These are phyloP conservation scores for Scheffersomyces stipitis DNA, from an alignment of 805 yeast genomes.

Conservation along the genomic window DNA sequence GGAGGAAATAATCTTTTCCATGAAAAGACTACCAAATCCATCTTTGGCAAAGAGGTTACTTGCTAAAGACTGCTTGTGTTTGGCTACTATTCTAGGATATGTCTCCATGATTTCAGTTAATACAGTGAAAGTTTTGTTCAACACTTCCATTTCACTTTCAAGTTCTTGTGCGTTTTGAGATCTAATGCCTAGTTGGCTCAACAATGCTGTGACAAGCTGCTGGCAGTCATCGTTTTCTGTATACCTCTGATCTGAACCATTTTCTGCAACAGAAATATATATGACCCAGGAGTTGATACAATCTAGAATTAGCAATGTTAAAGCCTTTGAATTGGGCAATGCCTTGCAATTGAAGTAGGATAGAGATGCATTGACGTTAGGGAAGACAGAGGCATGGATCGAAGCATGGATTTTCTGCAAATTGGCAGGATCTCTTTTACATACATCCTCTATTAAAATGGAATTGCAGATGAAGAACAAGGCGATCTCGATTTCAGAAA, in stretches of 20 bases:
- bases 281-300: conserved; percentile 37
- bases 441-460: conserved; percentile 52
- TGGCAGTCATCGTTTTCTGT: conserved; percentile 8
- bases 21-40: conserved; percentile 45
- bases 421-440: conserved; percentile 26
- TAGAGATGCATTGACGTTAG: conserved; percentile 17
- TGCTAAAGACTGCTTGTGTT: conserved; percentile 27
- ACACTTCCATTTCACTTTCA: conserved; percentile 9
- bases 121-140: conserved; percentile 25
- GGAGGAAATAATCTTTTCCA: conserved; percentile 29
- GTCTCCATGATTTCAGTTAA: conserved; percentile 47
- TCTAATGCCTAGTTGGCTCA: conserved; percentile 11
- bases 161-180: background rate
- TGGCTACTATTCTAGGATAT: conserved; percentile 40
- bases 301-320: conserved; percentile 18
- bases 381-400: conserved; percentile 36
- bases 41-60: conserved; percentile 38
- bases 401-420: conserved; percentile 33
- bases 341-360: conserved; percentile 1
- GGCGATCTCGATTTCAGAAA: conserved; percentile 12
- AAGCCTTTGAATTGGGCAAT: conserved; percentile 6
- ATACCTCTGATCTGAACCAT: conserved; percentile 32
- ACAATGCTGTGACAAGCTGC: conserved; percentile 21
- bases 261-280: conserved; percentile 37
- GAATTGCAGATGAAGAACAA: conserved; percentile 37